Evolutionary conservation across 495 filamentous ascomycete species (phyloP).

Genomic region (Talaromyces borbonicus): DNA sequence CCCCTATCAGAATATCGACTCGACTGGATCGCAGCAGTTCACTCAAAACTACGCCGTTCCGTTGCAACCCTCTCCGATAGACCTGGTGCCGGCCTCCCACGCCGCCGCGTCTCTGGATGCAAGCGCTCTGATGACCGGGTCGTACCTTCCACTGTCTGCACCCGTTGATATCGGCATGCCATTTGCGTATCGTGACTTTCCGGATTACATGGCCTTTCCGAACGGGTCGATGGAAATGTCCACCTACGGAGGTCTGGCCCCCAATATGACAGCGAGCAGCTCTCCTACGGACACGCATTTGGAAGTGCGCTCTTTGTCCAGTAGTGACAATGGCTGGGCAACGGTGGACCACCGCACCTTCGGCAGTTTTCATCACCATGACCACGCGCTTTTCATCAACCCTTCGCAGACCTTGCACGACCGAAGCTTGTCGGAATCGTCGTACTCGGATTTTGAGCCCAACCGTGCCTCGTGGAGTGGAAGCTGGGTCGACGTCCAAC

Average conservation of each 20-base stretch:
- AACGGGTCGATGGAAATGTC: constrained; percentile 46
- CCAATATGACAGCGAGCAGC: constrained; percentile 50
- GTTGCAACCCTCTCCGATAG: constrained; percentile 52
- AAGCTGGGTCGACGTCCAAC: constrained; percentile 71
- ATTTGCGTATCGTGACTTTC: constrained; percentile 68
- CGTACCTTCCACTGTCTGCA: constrained; percentile 58
- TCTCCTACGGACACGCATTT: constrained; percentile 77
- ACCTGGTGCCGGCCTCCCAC: constrained; percentile 61
- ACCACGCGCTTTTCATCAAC: constrained; percentile 64
- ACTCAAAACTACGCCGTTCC: constrained; percentile 39
- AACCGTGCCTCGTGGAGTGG: constrained; percentile 47
- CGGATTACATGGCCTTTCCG: constrained; percentile 44
- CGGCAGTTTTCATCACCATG: constrained; percentile 41
- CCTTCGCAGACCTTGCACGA: constrained; percentile 77
- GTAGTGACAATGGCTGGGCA: constrained; percentile 79
- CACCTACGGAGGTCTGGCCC: constrained; percentile 31
- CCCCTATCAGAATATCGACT: constrained; percentile 32
- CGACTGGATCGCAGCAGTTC: constrained; percentile 43
- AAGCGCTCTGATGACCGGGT: constrained; percentile 52
- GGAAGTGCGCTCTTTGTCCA: constrained; percentile 73
- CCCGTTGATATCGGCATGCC: constrained; percentile 52
- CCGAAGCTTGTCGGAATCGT: constrained; percentile 76
- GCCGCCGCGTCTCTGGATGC: constrained; percentile 40
- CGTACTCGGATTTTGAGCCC: constrained; percentile 52
- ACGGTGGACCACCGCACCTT: constrained; percentile 55